These are phyloP conservation scores for Plenodomus lindquistii DNA, from an alignment of 2,329 filamentous ascomycete species.

Conservation along the genomic window DNA sequence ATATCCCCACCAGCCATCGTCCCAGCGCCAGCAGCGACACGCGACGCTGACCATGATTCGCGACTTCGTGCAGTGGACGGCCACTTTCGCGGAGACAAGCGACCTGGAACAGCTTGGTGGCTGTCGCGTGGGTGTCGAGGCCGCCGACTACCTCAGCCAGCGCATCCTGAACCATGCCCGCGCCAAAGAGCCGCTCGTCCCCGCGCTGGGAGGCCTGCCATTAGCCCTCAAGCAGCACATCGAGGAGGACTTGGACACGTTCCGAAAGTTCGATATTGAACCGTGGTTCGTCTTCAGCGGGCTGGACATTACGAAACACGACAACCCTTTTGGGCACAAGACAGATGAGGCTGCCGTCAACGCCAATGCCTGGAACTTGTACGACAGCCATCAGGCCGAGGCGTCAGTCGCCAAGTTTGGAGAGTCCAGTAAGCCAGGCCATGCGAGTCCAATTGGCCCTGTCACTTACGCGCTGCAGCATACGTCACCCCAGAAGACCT, in stretches of 20 bases:
- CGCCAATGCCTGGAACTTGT: constrained; percentile 82
- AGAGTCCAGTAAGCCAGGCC: constrained; percentile 64
- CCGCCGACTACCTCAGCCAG: constrained; percentile 78
- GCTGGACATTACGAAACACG: constrained; percentile 74
- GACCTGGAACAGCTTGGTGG: constrained; percentile 73
- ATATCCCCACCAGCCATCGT: not conserved
- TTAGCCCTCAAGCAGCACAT: constrained; percentile 76
- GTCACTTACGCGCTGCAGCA: constrained; percentile 53
- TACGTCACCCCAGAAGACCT: constrained; percentile 68
- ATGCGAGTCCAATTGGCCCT: not conserved
- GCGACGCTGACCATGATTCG: constrained; percentile 45
- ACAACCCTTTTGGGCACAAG: constrained; percentile 60
- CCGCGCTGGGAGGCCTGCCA: constrained; percentile 86
- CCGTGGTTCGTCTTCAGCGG: constrained; percentile 93
- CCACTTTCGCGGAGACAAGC: constrained; percentile 58
- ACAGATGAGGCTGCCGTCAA: constrained; percentile 70
- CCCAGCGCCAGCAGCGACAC: constrained; percentile 5
- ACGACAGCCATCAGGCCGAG: constrained; percentile 77
- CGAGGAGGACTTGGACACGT: constrained; percentile 72
- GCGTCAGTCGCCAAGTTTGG: constrained; percentile 87
- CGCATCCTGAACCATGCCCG: constrained; percentile 62
- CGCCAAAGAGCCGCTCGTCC: constrained; percentile 82
- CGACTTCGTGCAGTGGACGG: constrained; percentile 62
- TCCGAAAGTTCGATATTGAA: constrained; percentile 70
- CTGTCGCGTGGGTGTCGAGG: constrained; percentile 81